A percentile compares a stretch with the other conserved stretches of the same genome.
phyloP scores from a whole-genome alignment of 2,329 filamentous ascomycete species.

The Paraphaeosphaeria minitans region DNA sequence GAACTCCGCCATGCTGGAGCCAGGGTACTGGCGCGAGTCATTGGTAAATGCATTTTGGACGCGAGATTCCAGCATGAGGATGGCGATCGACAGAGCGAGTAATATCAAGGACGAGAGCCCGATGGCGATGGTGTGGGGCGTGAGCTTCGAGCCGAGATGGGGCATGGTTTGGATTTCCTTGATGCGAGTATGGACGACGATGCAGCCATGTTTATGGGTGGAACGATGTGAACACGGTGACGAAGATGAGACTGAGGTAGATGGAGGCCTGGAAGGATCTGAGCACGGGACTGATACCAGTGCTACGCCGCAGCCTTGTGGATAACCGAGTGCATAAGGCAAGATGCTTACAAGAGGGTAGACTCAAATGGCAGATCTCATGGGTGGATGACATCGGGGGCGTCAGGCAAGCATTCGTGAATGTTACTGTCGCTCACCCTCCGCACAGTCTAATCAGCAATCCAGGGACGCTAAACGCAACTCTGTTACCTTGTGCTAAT shows the following conservation, averaged over 20 bases:
- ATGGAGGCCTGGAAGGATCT: neutral
- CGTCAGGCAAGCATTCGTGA: neutral
- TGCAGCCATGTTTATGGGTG: neutral
- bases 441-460: neutral
- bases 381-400: neutral
- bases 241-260: neutral
- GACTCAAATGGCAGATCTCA: neutral
- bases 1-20: slow-evolving; percentile 19
- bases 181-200: neutral
- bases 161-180: neutral
- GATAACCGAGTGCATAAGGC: neutral
- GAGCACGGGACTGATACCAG: neutral
- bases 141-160: neutral
- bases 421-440: neutral
- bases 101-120: slow-evolving; percentile 1
- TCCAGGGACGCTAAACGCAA: neutral
- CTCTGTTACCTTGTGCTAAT: neutral
- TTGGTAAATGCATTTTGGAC: slow-evolving; percentile 11
- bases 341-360: neutral
- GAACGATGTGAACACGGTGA: neutral
- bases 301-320: neutral
- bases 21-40: slow-evolving; percentile 17
- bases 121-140: slow-evolving; percentile 3
- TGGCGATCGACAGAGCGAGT: slow-evolving; percentile 11
- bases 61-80: slow-evolving; percentile 13